These are phyloP conservation scores for Diplodia corticola DNA, from an alignment of 2,329 filamentous ascomycete species.

Conservation along the genomic window DNA sequence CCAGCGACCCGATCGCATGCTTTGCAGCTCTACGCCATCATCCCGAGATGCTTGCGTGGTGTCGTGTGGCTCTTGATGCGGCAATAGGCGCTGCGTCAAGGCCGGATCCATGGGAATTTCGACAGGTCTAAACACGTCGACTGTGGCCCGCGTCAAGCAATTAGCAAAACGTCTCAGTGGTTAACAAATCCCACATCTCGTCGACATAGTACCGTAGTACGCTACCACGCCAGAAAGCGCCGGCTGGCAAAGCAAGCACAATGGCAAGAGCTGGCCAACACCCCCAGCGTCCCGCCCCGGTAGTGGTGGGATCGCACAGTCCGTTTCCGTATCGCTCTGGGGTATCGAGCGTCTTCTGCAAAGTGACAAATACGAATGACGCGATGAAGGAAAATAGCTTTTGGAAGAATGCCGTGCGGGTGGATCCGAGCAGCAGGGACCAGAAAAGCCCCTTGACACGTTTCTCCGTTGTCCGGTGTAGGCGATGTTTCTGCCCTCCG, in stretches of 20 bases:
- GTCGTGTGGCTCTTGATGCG: no score
- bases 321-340: neutral
- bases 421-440: neutral
- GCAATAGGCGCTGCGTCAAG: no score
- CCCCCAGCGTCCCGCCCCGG: neutral
- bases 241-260: neutral
- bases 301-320: neutral
- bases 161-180: no score
- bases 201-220: slow-evolving; percentile 21
- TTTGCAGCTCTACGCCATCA: no score
- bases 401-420: neutral
- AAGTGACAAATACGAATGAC: neutral
- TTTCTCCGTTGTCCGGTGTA: neutral
- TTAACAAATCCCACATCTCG: no score
- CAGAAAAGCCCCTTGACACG: neutral
- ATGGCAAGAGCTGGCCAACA: slow-evolving; percentile 9
- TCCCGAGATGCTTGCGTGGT: no score
- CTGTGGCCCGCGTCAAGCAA: no score
- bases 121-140: no score
- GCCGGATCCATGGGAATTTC: no score
- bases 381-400: neutral
- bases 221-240: neutral
- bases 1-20: no score
- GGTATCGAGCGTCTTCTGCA: neutral
- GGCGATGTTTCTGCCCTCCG: neutral